Percentiles rank a stretch among this genome's conserved stretches.
phyloP scores from a whole-genome alignment of 2,329 filamentous ascomycete species.

The Emergomyces pasteurianus region DNA sequence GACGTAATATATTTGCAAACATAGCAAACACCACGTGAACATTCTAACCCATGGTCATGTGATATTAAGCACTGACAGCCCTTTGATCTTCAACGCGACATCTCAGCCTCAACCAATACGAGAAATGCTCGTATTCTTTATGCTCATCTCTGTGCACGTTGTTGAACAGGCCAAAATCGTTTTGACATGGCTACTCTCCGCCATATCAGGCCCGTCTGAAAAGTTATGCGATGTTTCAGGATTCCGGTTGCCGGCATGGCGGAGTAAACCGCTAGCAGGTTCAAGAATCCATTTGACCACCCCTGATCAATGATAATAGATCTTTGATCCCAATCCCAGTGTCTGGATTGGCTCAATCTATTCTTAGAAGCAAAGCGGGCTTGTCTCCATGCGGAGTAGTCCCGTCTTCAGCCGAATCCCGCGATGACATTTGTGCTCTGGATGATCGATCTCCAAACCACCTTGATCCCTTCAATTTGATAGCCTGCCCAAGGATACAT shows the following conservation, averaged over 20 bases:
- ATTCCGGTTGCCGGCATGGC: not conserved
- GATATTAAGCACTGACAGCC: no score
- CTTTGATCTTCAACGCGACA: no score
- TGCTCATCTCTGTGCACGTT: not conserved
- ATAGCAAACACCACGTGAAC: not conserved
- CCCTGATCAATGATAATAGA: not conserved
- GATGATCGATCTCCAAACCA: not conserved
- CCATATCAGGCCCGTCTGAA: not conserved
- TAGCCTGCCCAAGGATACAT: not conserved
- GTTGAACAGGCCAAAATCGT: not conserved
- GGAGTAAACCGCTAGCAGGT: not conserved
- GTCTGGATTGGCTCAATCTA: not conserved
- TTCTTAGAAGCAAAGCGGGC: not conserved
- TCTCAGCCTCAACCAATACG: not conserved
- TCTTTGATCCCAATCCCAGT: not conserved
- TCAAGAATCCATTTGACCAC: not conserved
- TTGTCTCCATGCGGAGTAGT: not conserved
- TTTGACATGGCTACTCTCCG: not conserved
- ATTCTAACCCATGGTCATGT: no score
- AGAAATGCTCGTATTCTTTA: not conserved
- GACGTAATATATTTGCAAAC: not conserved
- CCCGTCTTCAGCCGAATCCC: not conserved
- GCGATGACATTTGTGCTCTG: not conserved
- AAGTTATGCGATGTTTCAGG: not conserved
- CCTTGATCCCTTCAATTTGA: not conserved